Evolutionary conservation across 164 flowering plant species (phyloP).

Genomic region (Pachysandra terminalis): DNA sequence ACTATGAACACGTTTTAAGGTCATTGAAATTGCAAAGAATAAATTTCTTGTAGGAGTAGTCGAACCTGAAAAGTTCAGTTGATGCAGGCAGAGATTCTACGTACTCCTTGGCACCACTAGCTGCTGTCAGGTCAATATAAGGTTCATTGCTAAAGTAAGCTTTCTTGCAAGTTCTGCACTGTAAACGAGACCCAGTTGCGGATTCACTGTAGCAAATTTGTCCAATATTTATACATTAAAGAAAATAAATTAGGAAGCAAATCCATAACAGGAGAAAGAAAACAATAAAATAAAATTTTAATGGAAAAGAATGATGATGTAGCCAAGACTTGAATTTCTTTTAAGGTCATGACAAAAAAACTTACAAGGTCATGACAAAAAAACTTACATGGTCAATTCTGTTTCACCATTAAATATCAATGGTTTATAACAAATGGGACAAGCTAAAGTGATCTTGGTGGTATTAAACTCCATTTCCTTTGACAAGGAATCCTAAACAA

Average conservation of each 20-base stretch:
- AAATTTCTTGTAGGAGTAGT: not conserved
- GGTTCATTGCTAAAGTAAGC: slow-evolving; percentile 44
- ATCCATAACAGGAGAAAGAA: not conserved
- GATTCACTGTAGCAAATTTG: slow-evolving; percentile 38
- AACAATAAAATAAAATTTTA: not conserved
- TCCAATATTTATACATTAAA: slow-evolving; percentile 9
- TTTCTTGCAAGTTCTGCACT: slow-evolving; percentile 66
- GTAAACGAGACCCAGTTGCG: slow-evolving; percentile 31
- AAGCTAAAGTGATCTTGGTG: slow-evolving; percentile 48
- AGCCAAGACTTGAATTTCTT: not conserved
- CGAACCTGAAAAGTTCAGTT: slow-evolving; percentile 76
- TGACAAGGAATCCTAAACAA: slow-evolving; percentile 34
- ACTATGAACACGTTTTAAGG: not conserved
- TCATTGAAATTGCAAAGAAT: not conserved
- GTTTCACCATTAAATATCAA: slow-evolving; percentile 31
- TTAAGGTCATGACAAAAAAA: slow-evolving; percentile 2
- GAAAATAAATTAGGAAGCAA: not conserved
- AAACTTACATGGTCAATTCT: slow-evolving; percentile 49
- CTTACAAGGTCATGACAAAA: slow-evolving; percentile 3
- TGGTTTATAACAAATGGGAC: slow-evolving; percentile 68
- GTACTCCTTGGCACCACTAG: slow-evolving; percentile 56
- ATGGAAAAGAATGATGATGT: not conserved
- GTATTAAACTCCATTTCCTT: slow-evolving; percentile 25
- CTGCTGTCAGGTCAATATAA: slow-evolving; percentile 57
- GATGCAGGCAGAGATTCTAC: slow-evolving; percentile 46